Base-by-base conservation (phyloP, 352 stramenopile genomes). In the Globisporangium takayamanum region DNA sequence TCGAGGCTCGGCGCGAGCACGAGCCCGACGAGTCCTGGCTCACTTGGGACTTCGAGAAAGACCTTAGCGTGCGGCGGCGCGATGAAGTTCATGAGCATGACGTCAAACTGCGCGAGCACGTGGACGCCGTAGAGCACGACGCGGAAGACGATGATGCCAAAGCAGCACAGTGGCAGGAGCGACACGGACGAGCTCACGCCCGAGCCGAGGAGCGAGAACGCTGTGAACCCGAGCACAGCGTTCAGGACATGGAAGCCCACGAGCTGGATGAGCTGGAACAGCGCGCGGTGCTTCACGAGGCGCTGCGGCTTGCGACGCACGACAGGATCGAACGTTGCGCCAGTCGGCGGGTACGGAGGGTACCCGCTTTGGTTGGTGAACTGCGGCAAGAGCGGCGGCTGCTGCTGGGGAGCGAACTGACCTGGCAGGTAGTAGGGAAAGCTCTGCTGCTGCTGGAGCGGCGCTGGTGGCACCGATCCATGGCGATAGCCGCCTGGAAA, bases 141-240 rank as follows among this genome's bases (percentile, higher is more conserved):
- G n/a, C 83, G 73, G 59, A 90, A 86, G 36, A 86, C 63, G 36
- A 84, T 61, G 30, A 90, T 57, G 15, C 83, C 83, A 10, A 89
- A 36, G 39, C 77, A 85, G 64, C 78, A 93, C 11, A 93, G 58
- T 49, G 79, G 74, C 39, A 93, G 55, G 41, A 88, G 68, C 20
- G 69, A 63, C 14, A 82, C 57, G 30, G 76, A 73, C 47, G 87
- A 63, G 15, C 67, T 72, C 11, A 84, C 42, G n/a, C 74, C 78
- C 12, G 65, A 70, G n/a, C 83, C 30, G 26, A 89, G 65, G 12
- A 86, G 57, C 26, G 72, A 64, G 52, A 89, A 93, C 33, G 69
- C 71, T 0, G 66, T 55, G 20, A 65, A 62, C 6, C 75, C 80
- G 14, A 93, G 66, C 5, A 74, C 15, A 20, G 77, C 71, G 66